Percentiles rank a stretch among this genome's conserved stretches.
phyloP scores from a whole-genome alignment of 2,329 filamentous ascomycete genomes.

The Monilinia aucupariae region DNA sequence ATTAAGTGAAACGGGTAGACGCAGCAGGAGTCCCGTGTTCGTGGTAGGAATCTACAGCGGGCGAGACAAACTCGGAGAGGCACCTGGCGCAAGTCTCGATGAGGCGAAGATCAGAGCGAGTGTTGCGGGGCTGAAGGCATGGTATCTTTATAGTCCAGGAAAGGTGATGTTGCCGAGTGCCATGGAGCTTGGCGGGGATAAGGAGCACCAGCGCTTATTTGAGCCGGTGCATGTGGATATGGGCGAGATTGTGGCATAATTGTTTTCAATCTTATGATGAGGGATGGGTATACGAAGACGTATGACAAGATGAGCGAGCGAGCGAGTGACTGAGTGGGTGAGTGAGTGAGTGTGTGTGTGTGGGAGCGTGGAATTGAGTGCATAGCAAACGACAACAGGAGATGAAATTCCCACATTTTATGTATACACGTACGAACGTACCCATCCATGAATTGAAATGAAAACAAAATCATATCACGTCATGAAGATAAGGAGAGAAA shows the following conservation, averaged over 20 bases:
- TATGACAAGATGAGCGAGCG: neutral
- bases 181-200: constrained; percentile 46
- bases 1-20: constrained; percentile 82
- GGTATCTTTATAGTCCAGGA: constrained; percentile 88
- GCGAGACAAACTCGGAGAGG: constrained; percentile 86
- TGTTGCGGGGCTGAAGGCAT: constrained; percentile 81
- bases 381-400: constrained; percentile 10
- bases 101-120: constrained; percentile 74
- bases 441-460: too few relatives aligned
- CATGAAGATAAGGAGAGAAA: neutral
- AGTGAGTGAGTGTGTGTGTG: too few relatives aligned
- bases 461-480: neutral
- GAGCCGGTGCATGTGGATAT: constrained; percentile 52
- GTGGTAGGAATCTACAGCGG: constrained; percentile 93
- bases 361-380: too few relatives aligned
- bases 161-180: constrained; percentile 29
- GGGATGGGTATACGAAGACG: neutral
- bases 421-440: neutral
- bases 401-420: neutral
- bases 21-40: constrained; percentile 80
- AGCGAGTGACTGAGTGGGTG: too few relatives aligned
- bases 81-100: constrained; percentile 70
- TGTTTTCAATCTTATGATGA: neutral
- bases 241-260: constrained; percentile 46
- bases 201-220: constrained; percentile 40